Conservation (phyloP, 805 yeast species). For the Candida schatavii region DNA sequence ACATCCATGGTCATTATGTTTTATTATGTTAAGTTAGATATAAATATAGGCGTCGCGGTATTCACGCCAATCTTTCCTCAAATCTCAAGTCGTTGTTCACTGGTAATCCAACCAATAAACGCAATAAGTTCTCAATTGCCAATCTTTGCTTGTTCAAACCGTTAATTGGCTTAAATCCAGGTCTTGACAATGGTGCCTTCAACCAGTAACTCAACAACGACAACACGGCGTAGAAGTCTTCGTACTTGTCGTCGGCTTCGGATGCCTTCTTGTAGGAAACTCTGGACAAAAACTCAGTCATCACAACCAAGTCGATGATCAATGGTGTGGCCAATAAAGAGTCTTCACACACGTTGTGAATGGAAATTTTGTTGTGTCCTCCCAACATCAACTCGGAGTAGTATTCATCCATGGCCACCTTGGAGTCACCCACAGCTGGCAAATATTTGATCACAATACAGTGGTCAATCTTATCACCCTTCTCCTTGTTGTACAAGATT, state of each 20-base stretch:
- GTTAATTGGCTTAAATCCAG: slow-evolving; percentile 85
- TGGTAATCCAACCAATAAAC: slow-evolving; percentile 87
- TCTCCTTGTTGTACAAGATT: slow-evolving; percentile 76
- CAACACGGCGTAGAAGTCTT: slow-evolving; percentile 77
- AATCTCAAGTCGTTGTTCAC: slow-evolving; percentile 88
- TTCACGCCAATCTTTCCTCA: slow-evolving; percentile 75
- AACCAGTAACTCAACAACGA: slow-evolving; percentile 92
- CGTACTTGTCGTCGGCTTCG: slow-evolving; percentile 45
- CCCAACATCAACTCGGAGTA: slow-evolving; percentile 96
- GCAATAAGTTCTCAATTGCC: slow-evolving; percentile 86
- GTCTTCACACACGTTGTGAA: slow-evolving; percentile 96
- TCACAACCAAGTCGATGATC: slow-evolving; percentile 85
- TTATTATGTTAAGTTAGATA: neutral
- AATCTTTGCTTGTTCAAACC: slow-evolving; percentile 93
- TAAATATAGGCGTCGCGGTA: neutral
- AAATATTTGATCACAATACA: slow-evolving; percentile 93
- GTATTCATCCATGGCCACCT: slow-evolving; percentile 98
- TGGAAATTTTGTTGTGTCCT: slow-evolving; percentile 91
- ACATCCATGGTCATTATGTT: neutral
- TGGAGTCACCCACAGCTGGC: slow-evolving; percentile 93
- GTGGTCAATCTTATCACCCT: slow-evolving; percentile 81
- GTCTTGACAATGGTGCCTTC: slow-evolving; percentile 92
- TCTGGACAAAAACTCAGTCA: slow-evolving; percentile 87
- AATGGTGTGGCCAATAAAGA: slow-evolving; percentile 92
- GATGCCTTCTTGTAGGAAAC: slow-evolving; percentile 68